A percentile compares a stretch with the other conserved stretches of the same genome.
Evolutionary conservation across 768 basidiomycete genomes (phyloP).

Genomic region (Macrolepiota albuminosa): DNA sequence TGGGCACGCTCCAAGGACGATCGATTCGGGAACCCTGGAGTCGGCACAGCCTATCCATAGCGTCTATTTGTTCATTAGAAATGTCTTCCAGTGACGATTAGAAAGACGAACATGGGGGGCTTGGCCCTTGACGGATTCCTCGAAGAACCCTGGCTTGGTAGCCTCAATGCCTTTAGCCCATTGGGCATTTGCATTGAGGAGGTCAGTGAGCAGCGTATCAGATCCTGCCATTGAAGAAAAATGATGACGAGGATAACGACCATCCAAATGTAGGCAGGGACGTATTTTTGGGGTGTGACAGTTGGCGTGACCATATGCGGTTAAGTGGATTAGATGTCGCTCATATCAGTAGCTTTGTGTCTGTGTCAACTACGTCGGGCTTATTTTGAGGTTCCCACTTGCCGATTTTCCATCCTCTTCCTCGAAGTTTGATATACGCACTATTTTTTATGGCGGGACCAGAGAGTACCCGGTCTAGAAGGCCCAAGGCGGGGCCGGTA

Average conservation of each 20-base stretch:
- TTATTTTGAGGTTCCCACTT: too few relatives aligned
- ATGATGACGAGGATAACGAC: background rate
- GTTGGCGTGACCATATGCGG: too few relatives aligned
- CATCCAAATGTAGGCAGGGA: too few relatives aligned
- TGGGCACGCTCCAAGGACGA: slow-evolving; percentile 62
- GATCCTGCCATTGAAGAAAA: slow-evolving; percentile 9
- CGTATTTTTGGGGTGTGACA: too few relatives aligned
- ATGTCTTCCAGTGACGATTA: slow-evolving; percentile 5
- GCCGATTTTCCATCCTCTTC: too few relatives aligned
- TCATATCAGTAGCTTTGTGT: too few relatives aligned
- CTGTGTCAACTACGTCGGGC: too few relatives aligned
- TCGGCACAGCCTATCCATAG: slow-evolving; percentile 84
- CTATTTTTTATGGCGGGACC: too few relatives aligned
- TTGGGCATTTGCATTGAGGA: slow-evolving; percentile 49
- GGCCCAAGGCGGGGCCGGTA: too few relatives aligned
- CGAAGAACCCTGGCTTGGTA: slow-evolving; percentile 62
- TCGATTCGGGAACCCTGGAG: slow-evolving; percentile 79
- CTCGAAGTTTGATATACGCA: too few relatives aligned
- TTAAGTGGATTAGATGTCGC: too few relatives aligned
- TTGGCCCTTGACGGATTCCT: slow-evolving; percentile 57
- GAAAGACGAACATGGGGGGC: slow-evolving; percentile 49
- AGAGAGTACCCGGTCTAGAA: too few relatives aligned
- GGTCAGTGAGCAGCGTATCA: slow-evolving; percentile 19
- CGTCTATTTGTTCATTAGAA: slow-evolving; percentile 35
- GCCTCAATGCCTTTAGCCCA: slow-evolving; percentile 63